Conservation (phyloP, 83 land plant genomes). For the Diphasiastrum complanatum region DNA sequence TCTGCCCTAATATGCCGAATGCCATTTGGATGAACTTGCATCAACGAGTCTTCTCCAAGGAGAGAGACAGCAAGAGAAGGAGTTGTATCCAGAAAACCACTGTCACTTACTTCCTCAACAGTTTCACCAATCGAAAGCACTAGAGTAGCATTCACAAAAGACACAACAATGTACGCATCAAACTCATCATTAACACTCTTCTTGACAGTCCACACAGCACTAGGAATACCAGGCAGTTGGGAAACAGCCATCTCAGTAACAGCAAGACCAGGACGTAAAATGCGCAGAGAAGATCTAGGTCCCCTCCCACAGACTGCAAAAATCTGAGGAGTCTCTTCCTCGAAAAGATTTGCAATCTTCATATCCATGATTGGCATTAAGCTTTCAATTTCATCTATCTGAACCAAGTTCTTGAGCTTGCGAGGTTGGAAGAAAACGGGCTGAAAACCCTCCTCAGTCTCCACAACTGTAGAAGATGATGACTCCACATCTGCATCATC, state of each 20-base stretch:
- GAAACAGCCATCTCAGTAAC: conserved; percentile 98
- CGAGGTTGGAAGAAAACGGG: conserved; percentile 94
- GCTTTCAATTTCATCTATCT: conserved; percentile 83
- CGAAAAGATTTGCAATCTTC: conserved; percentile 84
- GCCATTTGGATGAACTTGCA: conserved; percentile 99
- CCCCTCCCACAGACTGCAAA: conserved; percentile 92
- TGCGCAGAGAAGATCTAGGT: conserved; percentile 76
- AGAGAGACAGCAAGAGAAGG: conserved; percentile 92
- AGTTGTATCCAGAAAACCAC: conserved; percentile 95
- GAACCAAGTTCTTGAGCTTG: conserved; percentile 70
- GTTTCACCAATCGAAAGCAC: conserved; percentile 99
- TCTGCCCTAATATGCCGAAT: conserved; percentile 96
- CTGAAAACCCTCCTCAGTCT: conserved; percentile 94
- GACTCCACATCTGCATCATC: conserved; percentile 92
- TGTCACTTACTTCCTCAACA: conserved; percentile 97
- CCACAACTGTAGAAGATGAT: conserved; percentile 77
- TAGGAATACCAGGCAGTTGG: conserved; percentile 90
- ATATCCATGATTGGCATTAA: conserved; percentile 98
- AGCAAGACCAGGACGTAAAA: conserved; percentile 88
- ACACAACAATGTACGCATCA: conserved; percentile 99
- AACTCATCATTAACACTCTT: conserved; percentile 89
- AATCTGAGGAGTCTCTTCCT: conserved; percentile 94
- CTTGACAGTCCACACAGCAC: conserved; percentile 99
- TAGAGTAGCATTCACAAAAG: conserved; percentile 91
- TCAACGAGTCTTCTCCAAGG: conserved; percentile 89